Evolutionary conservation across 2,329 filamentous ascomycete species (phyloP).

Genomic region (Aspergillus ustus): DNA sequence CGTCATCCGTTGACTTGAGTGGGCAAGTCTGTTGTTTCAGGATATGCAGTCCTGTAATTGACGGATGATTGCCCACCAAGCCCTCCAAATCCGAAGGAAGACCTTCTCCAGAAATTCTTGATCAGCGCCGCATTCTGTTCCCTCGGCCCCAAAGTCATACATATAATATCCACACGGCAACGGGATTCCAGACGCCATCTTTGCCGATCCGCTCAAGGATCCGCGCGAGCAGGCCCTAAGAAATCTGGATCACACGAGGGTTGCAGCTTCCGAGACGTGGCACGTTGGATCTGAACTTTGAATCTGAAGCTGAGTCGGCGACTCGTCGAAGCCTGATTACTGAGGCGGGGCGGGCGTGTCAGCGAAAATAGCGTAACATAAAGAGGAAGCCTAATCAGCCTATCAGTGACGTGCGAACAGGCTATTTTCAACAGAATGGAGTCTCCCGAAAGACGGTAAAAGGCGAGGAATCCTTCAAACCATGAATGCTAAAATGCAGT

Average conservation of each 20-base stretch:
- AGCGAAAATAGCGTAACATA: slow-evolving; percentile 3
- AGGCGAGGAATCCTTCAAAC: not conserved
- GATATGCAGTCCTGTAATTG: slow-evolving; percentile 2
- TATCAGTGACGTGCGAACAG: slow-evolving; percentile 2
- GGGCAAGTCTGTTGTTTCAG: slow-evolving; percentile 7
- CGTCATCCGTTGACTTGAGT: not conserved
- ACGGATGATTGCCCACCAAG: not conserved
- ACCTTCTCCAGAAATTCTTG: not conserved
- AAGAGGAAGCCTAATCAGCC: not conserved
- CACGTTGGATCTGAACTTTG: slow-evolving; percentile 11
- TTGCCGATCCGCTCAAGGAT: not conserved
- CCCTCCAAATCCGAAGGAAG: not conserved
- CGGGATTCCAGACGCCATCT: not conserved
- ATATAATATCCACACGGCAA: not conserved
- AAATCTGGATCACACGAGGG: not conserved
- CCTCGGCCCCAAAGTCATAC: not conserved
- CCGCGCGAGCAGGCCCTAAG: slow-evolving; percentile 1
- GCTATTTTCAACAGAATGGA: not conserved
- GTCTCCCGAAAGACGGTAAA: slow-evolving; percentile 7
- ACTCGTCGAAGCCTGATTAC: not conserved
- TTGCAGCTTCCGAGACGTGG: slow-evolving; percentile 1
- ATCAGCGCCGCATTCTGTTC: slow-evolving; percentile 1
- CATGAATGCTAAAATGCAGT: not conserved
- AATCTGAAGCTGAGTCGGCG: not conserved
- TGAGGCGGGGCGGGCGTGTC: not conserved